phyloP scores from a whole-genome alignment of 768 basidiomycete genomes.

The Agaricus subrufescens region DNA sequence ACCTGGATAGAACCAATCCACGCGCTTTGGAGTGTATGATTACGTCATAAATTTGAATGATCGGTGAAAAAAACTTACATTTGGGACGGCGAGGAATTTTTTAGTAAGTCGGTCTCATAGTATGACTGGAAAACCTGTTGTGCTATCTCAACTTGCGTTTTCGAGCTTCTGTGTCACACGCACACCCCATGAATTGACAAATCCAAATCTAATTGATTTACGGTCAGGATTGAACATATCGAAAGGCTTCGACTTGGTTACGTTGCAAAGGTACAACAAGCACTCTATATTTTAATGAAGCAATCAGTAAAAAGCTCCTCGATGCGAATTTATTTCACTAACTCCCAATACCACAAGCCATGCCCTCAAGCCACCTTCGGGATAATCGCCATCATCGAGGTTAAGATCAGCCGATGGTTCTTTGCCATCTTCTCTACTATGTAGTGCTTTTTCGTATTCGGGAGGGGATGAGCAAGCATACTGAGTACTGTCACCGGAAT shows the following conservation, averaged over 20 bases:
- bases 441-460: no score
- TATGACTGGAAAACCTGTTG: conserved; percentile 63
- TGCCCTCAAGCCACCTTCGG: conserved; percentile 40
- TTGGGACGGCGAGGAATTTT: conserved; percentile 38
- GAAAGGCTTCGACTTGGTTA: conserved; percentile 18
- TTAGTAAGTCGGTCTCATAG: conserved; percentile 44
- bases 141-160: background rate
- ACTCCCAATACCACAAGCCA: conserved; percentile 43
- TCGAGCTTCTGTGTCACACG: conserved; percentile 19
- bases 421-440: no score
- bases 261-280: conserved; percentile 45
- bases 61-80: conserved; percentile 33
- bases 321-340: conserved; percentile 9
- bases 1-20: conserved; percentile 29
- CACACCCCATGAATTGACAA: conserved; percentile 74
- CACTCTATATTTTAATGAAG: conserved; percentile 23
- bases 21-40: conserved; percentile 15
- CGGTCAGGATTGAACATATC: conserved; percentile 2
- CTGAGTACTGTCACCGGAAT: no score
- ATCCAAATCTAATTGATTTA: conserved; percentile 45
- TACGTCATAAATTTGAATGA: background rate
- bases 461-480: no score
- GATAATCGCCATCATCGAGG: conserved; percentile 26
- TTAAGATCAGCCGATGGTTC: no score
- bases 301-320: no score